A percentile compares a stretch with the other conserved stretches of the same genome.
Conservation (phyloP, 257 asterid species). For the Nicotiana tabacum region DNA sequence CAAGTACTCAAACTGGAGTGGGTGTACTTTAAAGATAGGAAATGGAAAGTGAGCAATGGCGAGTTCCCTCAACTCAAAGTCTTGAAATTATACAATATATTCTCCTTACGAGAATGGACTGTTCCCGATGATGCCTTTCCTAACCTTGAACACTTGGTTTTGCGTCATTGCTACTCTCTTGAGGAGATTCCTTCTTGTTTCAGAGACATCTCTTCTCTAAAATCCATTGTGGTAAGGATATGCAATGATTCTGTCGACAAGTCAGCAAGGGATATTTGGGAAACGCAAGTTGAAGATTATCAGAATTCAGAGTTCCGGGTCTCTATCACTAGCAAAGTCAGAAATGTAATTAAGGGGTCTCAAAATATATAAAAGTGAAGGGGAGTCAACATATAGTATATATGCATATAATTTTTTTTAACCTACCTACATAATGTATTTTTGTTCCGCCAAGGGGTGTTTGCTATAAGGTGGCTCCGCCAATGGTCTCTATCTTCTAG, state of each 20-base stretch:
- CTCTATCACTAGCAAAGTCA: not conserved
- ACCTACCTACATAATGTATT: too few relatives aligned
- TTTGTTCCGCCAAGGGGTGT: too few relatives aligned
- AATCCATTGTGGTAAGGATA: not conserved
- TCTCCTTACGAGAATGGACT: not conserved
- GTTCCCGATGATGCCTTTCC: not conserved
- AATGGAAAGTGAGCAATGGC: not conserved
- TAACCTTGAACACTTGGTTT: not conserved
- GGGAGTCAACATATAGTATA: too few relatives aligned
- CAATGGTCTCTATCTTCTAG: too few relatives aligned
- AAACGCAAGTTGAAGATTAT: not conserved
- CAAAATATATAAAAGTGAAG: too few relatives aligned
- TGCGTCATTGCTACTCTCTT: not conserved
- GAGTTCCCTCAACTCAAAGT: not conserved
- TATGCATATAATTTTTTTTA: too few relatives aligned
- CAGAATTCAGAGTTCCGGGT: not conserved
- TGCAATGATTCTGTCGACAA: not conserved
- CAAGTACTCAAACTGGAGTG: conserved; percentile 9
- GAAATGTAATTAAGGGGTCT: too few relatives aligned
- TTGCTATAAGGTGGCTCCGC: too few relatives aligned
- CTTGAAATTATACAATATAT: not conserved
- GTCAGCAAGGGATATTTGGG: not conserved
- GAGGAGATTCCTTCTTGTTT: not conserved
- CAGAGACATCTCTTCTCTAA: not conserved
- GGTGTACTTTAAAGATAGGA: not conserved